phyloP scores from a whole-genome alignment of 345 rosid genomes.

The Acer saccharum region DNA sequence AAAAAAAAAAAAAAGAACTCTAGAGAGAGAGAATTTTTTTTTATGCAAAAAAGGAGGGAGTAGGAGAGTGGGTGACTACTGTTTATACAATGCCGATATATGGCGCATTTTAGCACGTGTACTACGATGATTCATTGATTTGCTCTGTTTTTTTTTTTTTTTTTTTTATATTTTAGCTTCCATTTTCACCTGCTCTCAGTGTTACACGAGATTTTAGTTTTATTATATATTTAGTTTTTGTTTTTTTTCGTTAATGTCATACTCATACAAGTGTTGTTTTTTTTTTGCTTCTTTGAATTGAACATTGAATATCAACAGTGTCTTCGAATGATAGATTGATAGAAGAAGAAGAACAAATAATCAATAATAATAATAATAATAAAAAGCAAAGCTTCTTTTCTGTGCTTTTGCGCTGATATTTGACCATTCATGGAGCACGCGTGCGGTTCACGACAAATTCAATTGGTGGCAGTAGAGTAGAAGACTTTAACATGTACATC shows the following conservation, averaged over 20 bases:
- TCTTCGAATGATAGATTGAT: not conserved
- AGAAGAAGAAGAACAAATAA: not conserved
- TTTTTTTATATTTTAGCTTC: not conserved
- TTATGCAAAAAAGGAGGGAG: slow-evolving; percentile 23
- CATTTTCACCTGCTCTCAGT: slow-evolving; percentile 15
- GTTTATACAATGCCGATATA: slow-evolving; percentile 24
- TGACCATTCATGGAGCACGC: slow-evolving; percentile 58
- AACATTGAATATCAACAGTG: not conserved
- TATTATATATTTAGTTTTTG: not conserved
- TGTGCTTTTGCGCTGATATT: slow-evolving; percentile 46
- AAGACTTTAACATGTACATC: slow-evolving; percentile 1
- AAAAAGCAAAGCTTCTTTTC: slow-evolving; percentile 10
- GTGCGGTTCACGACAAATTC: slow-evolving; percentile 65
- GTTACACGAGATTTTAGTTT: not conserved
- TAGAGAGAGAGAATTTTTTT: not conserved
- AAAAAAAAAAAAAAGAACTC: not conserved
- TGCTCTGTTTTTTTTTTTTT: not conserved
- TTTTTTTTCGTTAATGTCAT: not conserved
- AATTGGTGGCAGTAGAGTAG: slow-evolving; percentile 20
- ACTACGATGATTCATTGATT: slow-evolving; percentile 41
- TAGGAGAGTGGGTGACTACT: not conserved
- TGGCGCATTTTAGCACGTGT: slow-evolving; percentile 60
- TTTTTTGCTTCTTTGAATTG: not conserved
- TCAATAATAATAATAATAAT: not conserved
- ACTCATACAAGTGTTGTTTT: not conserved